phyloP scores from a whole-genome alignment of 768 basidiomycete genomes.

The Postia placenta region DNA sequence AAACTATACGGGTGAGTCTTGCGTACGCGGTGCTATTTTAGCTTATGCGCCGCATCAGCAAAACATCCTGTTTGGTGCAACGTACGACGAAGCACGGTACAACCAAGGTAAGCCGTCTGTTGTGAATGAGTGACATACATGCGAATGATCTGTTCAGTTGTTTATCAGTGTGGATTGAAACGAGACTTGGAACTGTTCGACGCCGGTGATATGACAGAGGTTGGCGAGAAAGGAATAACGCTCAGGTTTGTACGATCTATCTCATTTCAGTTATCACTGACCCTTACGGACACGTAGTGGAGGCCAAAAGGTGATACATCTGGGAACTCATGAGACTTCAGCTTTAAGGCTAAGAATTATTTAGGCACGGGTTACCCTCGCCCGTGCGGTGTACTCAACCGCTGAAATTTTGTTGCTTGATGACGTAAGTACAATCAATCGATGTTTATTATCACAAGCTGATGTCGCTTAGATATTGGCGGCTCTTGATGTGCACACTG shows the following conservation, averaged over 20 bases:
- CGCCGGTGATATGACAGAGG: slow-evolving; percentile 46
- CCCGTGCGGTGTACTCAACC: slow-evolving; percentile 53
- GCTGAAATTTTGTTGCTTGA: slow-evolving; percentile 67
- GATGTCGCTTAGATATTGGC: slow-evolving; percentile 27
- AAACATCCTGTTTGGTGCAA: slow-evolving; percentile 45
- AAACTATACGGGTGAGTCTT: slow-evolving; percentile 60
- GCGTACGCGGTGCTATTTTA: not conserved
- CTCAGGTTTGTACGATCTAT: slow-evolving; percentile 22
- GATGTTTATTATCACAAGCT: not conserved
- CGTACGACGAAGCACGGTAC: slow-evolving; percentile 39
- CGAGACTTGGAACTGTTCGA: slow-evolving; percentile 42
- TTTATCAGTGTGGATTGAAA: slow-evolving; percentile 34
- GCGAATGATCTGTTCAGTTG: slow-evolving; percentile 16
- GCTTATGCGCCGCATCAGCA: slow-evolving; percentile 8
- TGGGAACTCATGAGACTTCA: no score
- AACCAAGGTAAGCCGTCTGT: slow-evolving; percentile 24
- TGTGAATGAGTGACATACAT: not conserved
- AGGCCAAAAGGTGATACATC: slow-evolving; percentile 34
- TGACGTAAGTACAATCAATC: slow-evolving; percentile 41
- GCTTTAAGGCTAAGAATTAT: not conserved
- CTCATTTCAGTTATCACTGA: not conserved
- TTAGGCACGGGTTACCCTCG: slow-evolving; percentile 34
- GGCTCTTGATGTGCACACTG: slow-evolving; percentile 45
- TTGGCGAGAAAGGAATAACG: slow-evolving; percentile 53
- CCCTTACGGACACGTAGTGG: slow-evolving; percentile 27